Base-by-base conservation (phyloP, 2,329 filamentous ascomycete genomes). In the Sphaerulina musiva region DNA sequence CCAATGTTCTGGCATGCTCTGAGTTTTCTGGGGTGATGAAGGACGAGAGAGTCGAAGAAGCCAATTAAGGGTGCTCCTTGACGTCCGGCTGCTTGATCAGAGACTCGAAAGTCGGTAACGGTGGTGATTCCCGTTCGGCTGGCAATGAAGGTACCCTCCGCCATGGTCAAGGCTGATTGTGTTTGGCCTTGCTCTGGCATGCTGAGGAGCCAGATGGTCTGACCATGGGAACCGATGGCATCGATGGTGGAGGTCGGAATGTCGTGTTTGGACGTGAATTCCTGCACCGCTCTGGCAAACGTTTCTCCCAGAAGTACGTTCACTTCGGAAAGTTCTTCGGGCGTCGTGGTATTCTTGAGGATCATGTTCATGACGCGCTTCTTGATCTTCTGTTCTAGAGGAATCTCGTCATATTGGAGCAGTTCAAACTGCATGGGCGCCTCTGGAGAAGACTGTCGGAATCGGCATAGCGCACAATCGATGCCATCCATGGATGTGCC, bases 1-100 rank as follows among this genome's bases (percentile, higher is more conserved):
- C 79, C 79, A 51, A 84, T 82, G 62, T 83, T 82, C 62, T 83
- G 78, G 64, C 80, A 82, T 2, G 78, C 79, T 26, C 81, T 76
- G 6, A 81, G 69, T 66, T 80, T 81, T 3, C 68, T 77, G 0
- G 80, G 76, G 60, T 83, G 78, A 59, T 79, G 77, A 14, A 84
- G 71, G 8, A 82, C 62, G 3, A 82, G 69, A 0, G 75, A 73
- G 59, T 83, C 79, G 60, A 83, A 79, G 59, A 83, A 80, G 17
- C 75, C 78, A 53, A 80, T 78, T 12, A 82, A 71, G 0, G 80
- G 78, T 1, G 79, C 77, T 3, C 78, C 78, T 62, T 81, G 79
- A 41, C 78, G 72, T 4, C 78, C 77, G n/a, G 74, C 76, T 4
- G 78, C 76, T 68, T 80, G 77, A 59, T 82, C 79, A n/a, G 72